A percentile compares a stretch with the other conserved stretches of the same genome.
phyloP scores from a whole-genome alignment of 2,329 filamentous ascomycete genomes.

The Exophiala viscosa region DNA sequence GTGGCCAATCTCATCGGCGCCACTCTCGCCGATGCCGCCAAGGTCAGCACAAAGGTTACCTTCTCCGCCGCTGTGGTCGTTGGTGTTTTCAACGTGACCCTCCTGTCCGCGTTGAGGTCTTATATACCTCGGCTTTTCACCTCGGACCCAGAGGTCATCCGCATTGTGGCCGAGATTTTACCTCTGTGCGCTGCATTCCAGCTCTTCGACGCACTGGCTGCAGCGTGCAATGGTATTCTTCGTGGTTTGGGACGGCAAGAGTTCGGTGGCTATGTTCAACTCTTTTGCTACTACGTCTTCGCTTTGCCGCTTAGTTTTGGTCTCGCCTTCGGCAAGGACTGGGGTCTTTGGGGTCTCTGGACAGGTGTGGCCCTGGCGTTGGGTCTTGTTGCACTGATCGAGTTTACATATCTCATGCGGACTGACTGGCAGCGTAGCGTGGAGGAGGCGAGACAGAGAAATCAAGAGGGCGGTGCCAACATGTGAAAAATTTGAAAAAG shows the following conservation, averaged over 20 bases:
- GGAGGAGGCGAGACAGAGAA: slow-evolving; percentile 57
- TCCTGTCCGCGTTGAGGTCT: slow-evolving; percentile 66
- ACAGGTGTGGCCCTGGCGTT: slow-evolving; percentile 71
- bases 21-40: slow-evolving; percentile 73
- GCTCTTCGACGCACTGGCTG: slow-evolving; percentile 76
- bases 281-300: slow-evolving; percentile 81
- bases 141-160: slow-evolving; percentile 66
- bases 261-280: slow-evolving; percentile 82
- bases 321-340: slow-evolving; percentile 70
- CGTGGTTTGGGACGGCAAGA: slow-evolving; percentile 84
- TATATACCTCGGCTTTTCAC: slow-evolving; percentile 76
- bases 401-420: slow-evolving; percentile 54
- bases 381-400: slow-evolving; percentile 52
- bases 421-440: slow-evolving; percentile 58
- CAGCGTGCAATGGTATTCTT: slow-evolving; percentile 78
- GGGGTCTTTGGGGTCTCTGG: slow-evolving; percentile 81
- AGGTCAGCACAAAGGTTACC: slow-evolving; percentile 73
- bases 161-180: slow-evolving; percentile 64
- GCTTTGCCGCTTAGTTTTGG: slow-evolving; percentile 80
- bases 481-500: not conserved
- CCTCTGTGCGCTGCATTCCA: slow-evolving; percentile 86
- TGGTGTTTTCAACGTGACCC: slow-evolving; percentile 71
- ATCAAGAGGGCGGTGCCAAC: slow-evolving; percentile 36
- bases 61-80: slow-evolving; percentile 64
- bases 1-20: slow-evolving; percentile 92